Conservation (phyloP, 2,329 filamentous ascomycete species). For the Penicillium sp. region DNA sequence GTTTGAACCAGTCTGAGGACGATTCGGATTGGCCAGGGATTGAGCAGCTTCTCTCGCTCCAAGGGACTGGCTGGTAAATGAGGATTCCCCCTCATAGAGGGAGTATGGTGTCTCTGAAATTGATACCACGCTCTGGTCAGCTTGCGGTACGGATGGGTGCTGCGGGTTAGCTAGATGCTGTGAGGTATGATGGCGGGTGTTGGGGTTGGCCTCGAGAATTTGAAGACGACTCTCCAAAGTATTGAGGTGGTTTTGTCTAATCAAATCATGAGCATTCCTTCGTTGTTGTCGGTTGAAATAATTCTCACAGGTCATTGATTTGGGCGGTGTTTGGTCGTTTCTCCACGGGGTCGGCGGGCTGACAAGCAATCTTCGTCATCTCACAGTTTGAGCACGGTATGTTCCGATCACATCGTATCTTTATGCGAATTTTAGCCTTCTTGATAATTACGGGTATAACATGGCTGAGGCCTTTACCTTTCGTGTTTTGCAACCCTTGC, state of each 20-base stretch:
- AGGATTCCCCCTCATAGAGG: constrained; percentile 17
- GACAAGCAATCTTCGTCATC: constrained; percentile 12
- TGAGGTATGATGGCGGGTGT: neutral
- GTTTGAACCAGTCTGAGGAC: neutral
- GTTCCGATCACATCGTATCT: constrained; percentile 23
- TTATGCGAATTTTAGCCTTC: neutral
- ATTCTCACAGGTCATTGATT: neutral
- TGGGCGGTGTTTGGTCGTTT: neutral
- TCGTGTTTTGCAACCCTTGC: constrained; percentile 22
- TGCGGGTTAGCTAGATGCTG: neutral
- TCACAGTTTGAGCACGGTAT: constrained; percentile 20
- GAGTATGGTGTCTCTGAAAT: neutral
- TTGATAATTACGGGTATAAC: neutral
- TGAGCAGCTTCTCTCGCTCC: constrained; percentile 14
- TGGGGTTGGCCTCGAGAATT: constrained; percentile 9
- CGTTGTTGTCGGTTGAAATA: neutral
- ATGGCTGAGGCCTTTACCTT: constrained; percentile 15
- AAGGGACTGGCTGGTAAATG: constrained; percentile 18
- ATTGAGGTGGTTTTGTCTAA: constrained; percentile 2
- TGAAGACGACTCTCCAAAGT: constrained; percentile 13
- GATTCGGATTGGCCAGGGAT: neutral
- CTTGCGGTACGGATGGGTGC: neutral
- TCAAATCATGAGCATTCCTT: neutral
- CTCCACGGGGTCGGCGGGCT: neutral
- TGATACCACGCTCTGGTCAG: neutral